Base-by-base conservation (phyloP, 805 yeast genomes). In the Metschnikowia hibisci region DNA sequence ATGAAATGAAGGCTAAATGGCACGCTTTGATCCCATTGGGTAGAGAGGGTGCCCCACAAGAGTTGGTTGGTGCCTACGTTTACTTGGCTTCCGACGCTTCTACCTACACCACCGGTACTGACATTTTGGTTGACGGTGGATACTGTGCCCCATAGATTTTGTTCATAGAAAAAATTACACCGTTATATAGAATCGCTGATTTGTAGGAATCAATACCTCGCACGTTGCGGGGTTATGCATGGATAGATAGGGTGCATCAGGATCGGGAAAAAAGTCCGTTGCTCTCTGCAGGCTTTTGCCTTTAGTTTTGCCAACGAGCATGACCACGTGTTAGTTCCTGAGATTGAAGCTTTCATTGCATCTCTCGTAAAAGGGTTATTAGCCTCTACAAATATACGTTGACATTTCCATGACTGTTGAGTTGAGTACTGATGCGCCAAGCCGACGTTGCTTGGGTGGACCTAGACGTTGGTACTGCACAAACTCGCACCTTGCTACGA, bases 71-170 rank as follows among this genome's bases (percentile, higher is more conserved):
- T 40, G 73, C 74, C 10, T 71, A 70, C 56, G 58, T 70, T 39
- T 71, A 67, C 57, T 63, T 71, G 47, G 76, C 73, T 13, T 64
- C 71, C 13, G 64, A 70, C 48, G 75, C 75, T 22, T 64, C 72
- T 18, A 62, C 72, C 12, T 71, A 58, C 54, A 64, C 72, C 39
- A 70, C 74, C 18, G 76, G 75, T 35, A 62, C 73, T 50, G 77
- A 73, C 48, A 59, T 71, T 31, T 47, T 66, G 45, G 73, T 71
- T 20, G 76, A 71, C 51, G 76, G 76, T 44, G 81, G 81, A 28
- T 73, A 73, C 60, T 52, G 63, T 33, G 47, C 49, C 39, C 54
- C 56, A 46, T 53, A 45, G 36, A 14, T 39, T 15, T 32, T 23
- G 13, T 31, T 12, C 15, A 32, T 32, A 23, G 18, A 39, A 13